These are phyloP conservation scores for Xenosphaeropsis pyriputrescens DNA, from an alignment of 2,329 filamentous ascomycete genomes.

Conservation along the genomic window DNA sequence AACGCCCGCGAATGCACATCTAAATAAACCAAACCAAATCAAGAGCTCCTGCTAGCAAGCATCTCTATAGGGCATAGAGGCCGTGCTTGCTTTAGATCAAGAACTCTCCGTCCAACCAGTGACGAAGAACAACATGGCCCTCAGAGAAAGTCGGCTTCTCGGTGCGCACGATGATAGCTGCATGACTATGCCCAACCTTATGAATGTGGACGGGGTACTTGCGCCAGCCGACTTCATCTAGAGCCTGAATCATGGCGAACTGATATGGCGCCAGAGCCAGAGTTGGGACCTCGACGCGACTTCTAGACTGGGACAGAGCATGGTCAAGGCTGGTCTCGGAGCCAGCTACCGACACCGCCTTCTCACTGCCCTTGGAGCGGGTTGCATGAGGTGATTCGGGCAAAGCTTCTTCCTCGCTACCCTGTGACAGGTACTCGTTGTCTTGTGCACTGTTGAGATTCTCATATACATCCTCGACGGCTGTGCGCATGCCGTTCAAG, in stretches of 20 bases:
- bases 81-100: slow-evolving; percentile 8
- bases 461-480: slow-evolving; percentile 55
- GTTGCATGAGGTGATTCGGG: background rate
- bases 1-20: no score
- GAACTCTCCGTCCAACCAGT: slow-evolving; percentile 72
- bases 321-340: background rate
- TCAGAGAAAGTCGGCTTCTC: slow-evolving; percentile 57
- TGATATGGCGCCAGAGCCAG: slow-evolving; percentile 68
- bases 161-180: slow-evolving; percentile 73
- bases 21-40: no score
- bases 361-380: slow-evolving; percentile 4
- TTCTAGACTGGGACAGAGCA: background rate
- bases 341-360: slow-evolving; percentile 1
- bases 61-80: no score
- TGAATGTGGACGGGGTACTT: slow-evolving; percentile 63
- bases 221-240: slow-evolving; percentile 52
- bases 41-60: no score
- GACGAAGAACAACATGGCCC: slow-evolving; percentile 61
- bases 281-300: slow-evolving; percentile 34
- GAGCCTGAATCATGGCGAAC: slow-evolving; percentile 68
- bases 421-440: slow-evolving; percentile 54
- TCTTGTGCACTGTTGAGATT: slow-evolving; percentile 52
- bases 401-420: slow-evolving; percentile 30
- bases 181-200: slow-evolving; percentile 68
- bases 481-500: slow-evolving; percentile 59